phyloP scores from a whole-genome alignment of 2,329 filamentous ascomycete species.

The Scedosporium boydii region DNA sequence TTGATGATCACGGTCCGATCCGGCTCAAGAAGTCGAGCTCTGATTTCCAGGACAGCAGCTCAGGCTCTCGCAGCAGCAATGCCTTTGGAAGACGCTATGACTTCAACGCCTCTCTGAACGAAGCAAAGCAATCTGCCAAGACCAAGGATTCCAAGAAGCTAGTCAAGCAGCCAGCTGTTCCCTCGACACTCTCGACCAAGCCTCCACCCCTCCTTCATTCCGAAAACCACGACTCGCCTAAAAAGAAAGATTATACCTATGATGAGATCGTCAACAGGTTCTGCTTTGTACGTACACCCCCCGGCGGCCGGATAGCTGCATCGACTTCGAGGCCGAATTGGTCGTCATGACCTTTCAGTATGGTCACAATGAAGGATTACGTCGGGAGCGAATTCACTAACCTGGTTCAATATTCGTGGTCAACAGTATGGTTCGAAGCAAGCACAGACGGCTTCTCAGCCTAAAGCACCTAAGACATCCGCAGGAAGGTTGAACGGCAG shows the following conservation, averaged over 20 bases:
- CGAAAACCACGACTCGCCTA: slow-evolving; percentile 49
- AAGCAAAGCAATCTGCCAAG: slow-evolving; percentile 69
- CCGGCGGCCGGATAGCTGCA: slow-evolving; percentile 13
- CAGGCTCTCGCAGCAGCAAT: slow-evolving; percentile 51
- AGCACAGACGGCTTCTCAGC: slow-evolving; percentile 25
- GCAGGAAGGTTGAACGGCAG: background rate
- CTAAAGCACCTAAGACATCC: background rate
- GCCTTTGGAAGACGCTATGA: slow-evolving; percentile 92
- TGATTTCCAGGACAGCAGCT: slow-evolving; percentile 36
- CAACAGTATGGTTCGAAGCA: slow-evolving; percentile 54
- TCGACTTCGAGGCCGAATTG: slow-evolving; percentile 17
- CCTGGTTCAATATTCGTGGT: slow-evolving; percentile 14
- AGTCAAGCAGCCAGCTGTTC: background rate
- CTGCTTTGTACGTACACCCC: slow-evolving; percentile 88
- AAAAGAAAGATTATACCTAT: slow-evolving; percentile 58
- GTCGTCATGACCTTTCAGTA: slow-evolving; percentile 12
- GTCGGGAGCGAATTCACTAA: slow-evolving; percentile 28
- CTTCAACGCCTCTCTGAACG: slow-evolving; percentile 83
- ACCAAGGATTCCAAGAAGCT: slow-evolving; percentile 22
- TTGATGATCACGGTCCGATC: slow-evolving; percentile 50
- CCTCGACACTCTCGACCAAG: slow-evolving; percentile 55
- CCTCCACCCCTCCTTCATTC: slow-evolving; percentile 56
- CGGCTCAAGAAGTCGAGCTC: slow-evolving; percentile 50
- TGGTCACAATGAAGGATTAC: slow-evolving; percentile 12
- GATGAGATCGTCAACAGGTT: slow-evolving; percentile 98